Evolutionary conservation across 805 yeast species (phyloP).

Genomic region (Saturnispora dispora): DNA sequence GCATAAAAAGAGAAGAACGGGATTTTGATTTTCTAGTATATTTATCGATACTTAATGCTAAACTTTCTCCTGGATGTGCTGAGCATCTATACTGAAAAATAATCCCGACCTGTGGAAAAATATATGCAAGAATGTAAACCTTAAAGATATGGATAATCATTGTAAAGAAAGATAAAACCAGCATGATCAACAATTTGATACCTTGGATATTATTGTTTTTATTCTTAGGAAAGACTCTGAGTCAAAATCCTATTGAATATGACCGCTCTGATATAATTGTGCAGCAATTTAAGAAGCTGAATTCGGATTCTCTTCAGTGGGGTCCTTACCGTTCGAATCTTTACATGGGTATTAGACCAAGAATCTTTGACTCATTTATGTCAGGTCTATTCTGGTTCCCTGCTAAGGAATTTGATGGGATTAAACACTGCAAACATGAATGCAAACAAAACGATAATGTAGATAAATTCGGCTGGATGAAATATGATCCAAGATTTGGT

Average conservation of each 20-base stretch:
- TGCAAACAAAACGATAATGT: conserved; percentile 68
- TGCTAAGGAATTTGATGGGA: conserved; percentile 44
- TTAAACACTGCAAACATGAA: conserved; percentile 56
- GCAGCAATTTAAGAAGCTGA: conserved; percentile 27
- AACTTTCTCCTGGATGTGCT: background rate
- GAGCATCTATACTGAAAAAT: background rate
- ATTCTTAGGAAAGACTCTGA: conserved; percentile 3
- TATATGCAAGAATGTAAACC: background rate
- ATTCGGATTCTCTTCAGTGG: conserved; percentile 60
- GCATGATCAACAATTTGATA: background rate
- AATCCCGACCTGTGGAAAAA: background rate
- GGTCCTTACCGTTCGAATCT: conserved; percentile 87
- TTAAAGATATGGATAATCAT: background rate
- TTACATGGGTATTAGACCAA: conserved; percentile 79
- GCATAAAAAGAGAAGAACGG: conserved; percentile 5
- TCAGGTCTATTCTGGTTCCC: conserved; percentile 88
- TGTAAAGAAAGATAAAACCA: background rate
- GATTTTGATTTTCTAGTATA: background rate
- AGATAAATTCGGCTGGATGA: conserved; percentile 74
- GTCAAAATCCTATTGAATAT: conserved; percentile 9
- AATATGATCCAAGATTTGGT: conserved; percentile 80
- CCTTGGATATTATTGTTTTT: conserved; percentile 1
- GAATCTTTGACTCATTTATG: conserved; percentile 64
- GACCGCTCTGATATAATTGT: conserved; percentile 1
- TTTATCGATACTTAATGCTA: background rate